Evolutionary conservation across 805 yeast genomes (phyloP).

Genomic region (Nakazawaea wickerhamii): DNA sequence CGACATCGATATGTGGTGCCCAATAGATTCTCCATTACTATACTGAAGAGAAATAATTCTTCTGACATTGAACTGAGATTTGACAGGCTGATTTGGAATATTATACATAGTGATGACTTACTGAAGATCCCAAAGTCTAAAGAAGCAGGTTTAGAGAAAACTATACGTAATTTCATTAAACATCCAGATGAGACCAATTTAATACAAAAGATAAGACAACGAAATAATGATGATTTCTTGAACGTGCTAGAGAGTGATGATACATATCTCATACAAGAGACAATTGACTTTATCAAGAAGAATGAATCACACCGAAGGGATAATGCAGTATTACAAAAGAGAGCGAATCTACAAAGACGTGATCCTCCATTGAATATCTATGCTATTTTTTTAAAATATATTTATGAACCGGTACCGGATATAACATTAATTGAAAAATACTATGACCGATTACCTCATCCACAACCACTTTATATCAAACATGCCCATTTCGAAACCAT

Average conservation of each 20-base stretch:
- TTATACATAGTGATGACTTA: neutral
- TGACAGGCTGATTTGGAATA: neutral
- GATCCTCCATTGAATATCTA: constrained; percentile 7
- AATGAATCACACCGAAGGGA: neutral
- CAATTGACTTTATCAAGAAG: neutral
- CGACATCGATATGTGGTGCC: neutral
- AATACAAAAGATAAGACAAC: neutral
- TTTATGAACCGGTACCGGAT: constrained; percentile 4
- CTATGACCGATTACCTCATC: constrained; percentile 5
- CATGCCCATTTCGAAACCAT: constrained; percentile 8
- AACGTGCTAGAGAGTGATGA: constrained; percentile 2
- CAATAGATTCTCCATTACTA: neutral
- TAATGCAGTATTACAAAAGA: neutral
- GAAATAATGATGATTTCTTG: neutral
- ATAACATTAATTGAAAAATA: constrained; percentile 1
- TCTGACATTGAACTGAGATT: neutral
- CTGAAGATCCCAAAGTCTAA: neutral
- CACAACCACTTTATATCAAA: constrained; percentile 8
- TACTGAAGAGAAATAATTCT: neutral
- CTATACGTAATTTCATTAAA: neutral
- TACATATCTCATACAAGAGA: neutral
- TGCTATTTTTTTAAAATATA: constrained; percentile 7
- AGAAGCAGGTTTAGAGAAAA: neutral
- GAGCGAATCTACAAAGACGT: neutral
- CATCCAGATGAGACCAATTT: neutral